Evolutionary conservation across 2,329 filamentous ascomycete genomes (phyloP), one percentile per base, ranked within the genome.

Genomic region (Pseudogymnoascus sp.): DNA sequence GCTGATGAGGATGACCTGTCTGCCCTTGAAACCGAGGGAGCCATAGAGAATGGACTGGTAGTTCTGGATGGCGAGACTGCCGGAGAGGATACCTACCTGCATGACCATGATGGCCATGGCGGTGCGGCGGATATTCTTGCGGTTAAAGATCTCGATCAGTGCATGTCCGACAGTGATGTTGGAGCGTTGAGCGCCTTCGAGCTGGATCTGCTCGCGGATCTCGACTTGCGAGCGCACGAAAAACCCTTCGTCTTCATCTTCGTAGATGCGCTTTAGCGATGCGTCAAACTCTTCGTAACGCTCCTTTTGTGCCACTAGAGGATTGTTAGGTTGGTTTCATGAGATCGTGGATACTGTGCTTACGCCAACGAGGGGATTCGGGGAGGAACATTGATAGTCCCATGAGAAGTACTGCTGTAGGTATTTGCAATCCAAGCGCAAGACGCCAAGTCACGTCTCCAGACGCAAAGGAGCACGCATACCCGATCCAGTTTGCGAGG

Each of bases 11-110:
- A 81, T 73, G 23, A 79, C 75, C 5, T 76, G 75, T 65, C 76
- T 76, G 69, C 79, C 79, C 63, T 79, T 77, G 21, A 80, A 78
- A 66, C 77, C 79, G 61, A 82, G 74, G 21, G 78, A 75, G 65
- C 77, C 75, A 57, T 77, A 75, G 37, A 75, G 66, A n/a, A 75
- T 65, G 2, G 64, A 68, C 51, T 75, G 73, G 64, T 71, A 75
- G 65, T 73, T 75, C 60, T 75, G 73, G 21, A 75, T 72, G 16
- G 73, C 67, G 16, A 67, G 65, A 12, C 70, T 69, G 11, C 72
- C 73, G 6, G 68, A 70, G 10, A 75, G 69, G 63, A 73, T 71
- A 37, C 68, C 71, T 66, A 75, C 71, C 23, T 70, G 69, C 61
- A 73, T 68, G 8, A 72, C 72, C 62, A 75, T 67, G 51, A 69